These are phyloP conservation scores for Paramyrothecium roridum DNA, from an alignment of 2,329 filamentous ascomycete species.

Conservation along the genomic window DNA sequence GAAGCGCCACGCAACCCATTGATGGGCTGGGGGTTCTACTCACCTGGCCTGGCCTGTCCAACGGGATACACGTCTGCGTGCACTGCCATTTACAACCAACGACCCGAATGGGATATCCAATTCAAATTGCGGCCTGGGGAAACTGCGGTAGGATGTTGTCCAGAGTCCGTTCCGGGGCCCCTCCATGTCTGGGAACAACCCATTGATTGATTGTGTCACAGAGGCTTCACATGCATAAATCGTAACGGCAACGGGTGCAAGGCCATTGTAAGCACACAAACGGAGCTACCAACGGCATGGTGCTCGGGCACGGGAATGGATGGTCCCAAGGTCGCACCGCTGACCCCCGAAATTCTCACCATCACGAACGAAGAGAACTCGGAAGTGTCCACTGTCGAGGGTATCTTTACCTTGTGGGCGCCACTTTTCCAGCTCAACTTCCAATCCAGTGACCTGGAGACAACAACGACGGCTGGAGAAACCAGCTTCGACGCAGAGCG, in stretches of 20 bases:
- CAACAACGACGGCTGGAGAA: background rate
- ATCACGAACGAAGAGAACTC: no score
- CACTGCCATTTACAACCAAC: constrained; percentile 12
- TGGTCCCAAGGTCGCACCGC: no score
- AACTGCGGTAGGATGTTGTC: constrained; percentile 21
- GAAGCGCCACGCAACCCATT: background rate
- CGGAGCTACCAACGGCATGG: background rate
- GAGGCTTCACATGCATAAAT: background rate
- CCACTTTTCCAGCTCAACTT: background rate
- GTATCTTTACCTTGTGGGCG: background rate
- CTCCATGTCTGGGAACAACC: background rate
- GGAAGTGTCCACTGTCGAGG: background rate
- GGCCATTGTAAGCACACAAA: background rate
- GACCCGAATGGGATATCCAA: constrained; percentile 14
- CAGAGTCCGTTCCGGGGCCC: constrained; percentile 7
- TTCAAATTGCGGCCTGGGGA: constrained; percentile 12
- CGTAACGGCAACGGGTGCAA: background rate
- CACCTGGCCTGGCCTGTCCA: constrained; percentile 21
- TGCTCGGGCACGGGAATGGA: background rate
- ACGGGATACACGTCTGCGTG: constrained; percentile 21
- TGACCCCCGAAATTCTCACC: no score
- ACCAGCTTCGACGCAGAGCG: no score
- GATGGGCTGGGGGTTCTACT: constrained; percentile 25
- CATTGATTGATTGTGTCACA: background rate
- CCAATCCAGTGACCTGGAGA: background rate